Base-by-base conservation (phyloP, 805 yeast species). In the Kazachstania martiniae region DNA sequence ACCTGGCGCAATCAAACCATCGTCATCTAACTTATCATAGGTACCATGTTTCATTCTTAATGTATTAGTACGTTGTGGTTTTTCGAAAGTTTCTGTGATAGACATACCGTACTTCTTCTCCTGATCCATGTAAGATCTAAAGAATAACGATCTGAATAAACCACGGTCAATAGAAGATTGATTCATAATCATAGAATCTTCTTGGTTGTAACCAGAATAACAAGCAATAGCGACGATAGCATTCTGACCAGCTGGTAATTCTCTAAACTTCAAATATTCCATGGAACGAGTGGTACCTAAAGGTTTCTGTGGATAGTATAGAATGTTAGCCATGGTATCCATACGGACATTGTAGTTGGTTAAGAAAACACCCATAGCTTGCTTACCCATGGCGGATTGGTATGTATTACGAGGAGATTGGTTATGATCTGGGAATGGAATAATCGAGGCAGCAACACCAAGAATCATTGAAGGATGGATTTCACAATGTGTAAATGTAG, bases 371-470 rank as follows among this genome's bases (percentile, higher is more conserved):
- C 98, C 98, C 98, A 91, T 91, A 36, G 98, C 98, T 65, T 91
- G 98, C 62, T 91, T 91, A 75, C 98, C 98, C 98, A 91, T 91
- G 42, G 98, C 98, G 57, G 95, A 87, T 66, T 91, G 98, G 62
- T 91, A 91, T 3, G 98, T 91, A 57, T 91, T 91, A 77, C 98
- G 89, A 39, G 98, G 98, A 39, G 96, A 87, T 68, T 91, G 98
- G 61, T 91, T 91, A 62, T 91, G 99, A 64, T 91, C 98, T 10
- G 99, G 99, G 82, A 91, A 91, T 13, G 99, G 99, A 70, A 91
- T 91, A 56, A 91, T 86, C 18, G 95, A 84, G 4, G 99, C 99
- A 28, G 96, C 95, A 43, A 91, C 95, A 61, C 98, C 98, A 40
- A 91, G 69, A 59, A 91, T 89, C 98, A 91, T 91, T 19, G 94